Evolutionary conservation across 2,329 filamentous ascomycete genomes (phyloP).

Genomic region (Penicillium griseofulvum): DNA sequence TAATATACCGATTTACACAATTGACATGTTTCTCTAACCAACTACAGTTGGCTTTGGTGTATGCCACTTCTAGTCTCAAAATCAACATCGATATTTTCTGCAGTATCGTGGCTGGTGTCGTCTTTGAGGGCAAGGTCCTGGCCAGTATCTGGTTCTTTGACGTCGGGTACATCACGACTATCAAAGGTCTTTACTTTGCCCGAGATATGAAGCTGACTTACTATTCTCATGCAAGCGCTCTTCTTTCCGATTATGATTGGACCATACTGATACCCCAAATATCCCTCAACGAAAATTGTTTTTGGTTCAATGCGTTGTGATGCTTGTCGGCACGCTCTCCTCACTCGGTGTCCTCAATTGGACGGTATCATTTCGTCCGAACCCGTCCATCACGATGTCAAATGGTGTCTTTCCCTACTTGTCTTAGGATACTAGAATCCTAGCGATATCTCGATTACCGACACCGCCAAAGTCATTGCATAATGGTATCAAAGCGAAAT

Average conservation of each 20-base stretch:
- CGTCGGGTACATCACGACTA: conserved; percentile 27
- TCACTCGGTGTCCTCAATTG: conserved; percentile 45
- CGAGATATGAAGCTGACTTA: conserved; percentile 31
- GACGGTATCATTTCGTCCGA: conserved; percentile 1
- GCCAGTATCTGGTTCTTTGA: conserved; percentile 33
- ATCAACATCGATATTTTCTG: conserved; percentile 32
- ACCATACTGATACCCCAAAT: conserved; percentile 28
- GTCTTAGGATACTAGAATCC: not conserved
- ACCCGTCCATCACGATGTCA: conserved; percentile 2
- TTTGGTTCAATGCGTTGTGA: conserved; percentile 49
- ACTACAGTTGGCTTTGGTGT: conserved; percentile 24
- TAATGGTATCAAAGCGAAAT: not conserved
- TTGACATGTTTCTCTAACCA: not conserved
- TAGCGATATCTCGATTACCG: not conserved
- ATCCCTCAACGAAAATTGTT: conserved; percentile 48
- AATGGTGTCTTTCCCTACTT: not conserved
- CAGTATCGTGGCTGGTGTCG: conserved; percentile 29
- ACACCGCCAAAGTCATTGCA: not conserved
- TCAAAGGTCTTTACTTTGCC: conserved; percentile 28
- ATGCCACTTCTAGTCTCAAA: conserved; percentile 27
- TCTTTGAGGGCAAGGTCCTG: conserved; percentile 33
- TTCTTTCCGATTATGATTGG: not conserved
- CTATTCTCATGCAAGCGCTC: conserved; percentile 21
- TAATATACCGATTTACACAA: not conserved
- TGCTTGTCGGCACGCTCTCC: conserved; percentile 46